phyloP scores from a whole-genome alignment of 179 eudicot genomes.

The Drosera spatulata region DNA sequence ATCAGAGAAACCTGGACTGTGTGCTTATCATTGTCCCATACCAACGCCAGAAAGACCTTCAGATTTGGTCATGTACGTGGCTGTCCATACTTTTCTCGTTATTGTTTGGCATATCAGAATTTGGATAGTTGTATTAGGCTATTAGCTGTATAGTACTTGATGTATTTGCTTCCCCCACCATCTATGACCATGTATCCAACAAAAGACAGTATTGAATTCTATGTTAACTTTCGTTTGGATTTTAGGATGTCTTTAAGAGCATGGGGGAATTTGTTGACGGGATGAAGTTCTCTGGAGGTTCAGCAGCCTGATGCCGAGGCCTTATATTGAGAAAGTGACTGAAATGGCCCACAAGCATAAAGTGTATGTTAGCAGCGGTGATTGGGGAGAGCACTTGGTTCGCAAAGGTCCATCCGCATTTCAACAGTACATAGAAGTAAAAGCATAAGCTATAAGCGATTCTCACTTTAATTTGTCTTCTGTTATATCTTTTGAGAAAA shows the following conservation, averaged over 20 bases:
- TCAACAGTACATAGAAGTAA: constrained; percentile 69
- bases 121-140: too few relatives aligned
- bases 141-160: too few relatives aligned
- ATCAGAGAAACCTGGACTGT: too few relatives aligned
- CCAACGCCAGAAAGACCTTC: too few relatives aligned
- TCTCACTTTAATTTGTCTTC: not conserved
- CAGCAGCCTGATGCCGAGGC: constrained; percentile 52
- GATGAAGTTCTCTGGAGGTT: constrained; percentile 73
- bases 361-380: constrained; percentile 84
- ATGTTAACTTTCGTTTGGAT: not conserved
- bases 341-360: constrained; percentile 78
- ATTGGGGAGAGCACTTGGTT: constrained; percentile 84
- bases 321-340: constrained; percentile 60
- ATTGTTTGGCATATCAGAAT: too few relatives aligned
- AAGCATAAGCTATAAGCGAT: not conserved
- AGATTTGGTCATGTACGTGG: too few relatives aligned
- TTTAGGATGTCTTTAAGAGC: constrained; percentile 75
- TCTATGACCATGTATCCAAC: not conserved
- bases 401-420: constrained; percentile 72
- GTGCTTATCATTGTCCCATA: too few relatives aligned
- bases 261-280: constrained; percentile 97
- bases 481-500: not conserved
- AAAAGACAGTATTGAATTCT: not conserved
- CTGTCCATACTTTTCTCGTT: too few relatives aligned
- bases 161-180: not conserved